These are phyloP conservation scores for Crithidia acanthocephali DNA, from an alignment of 208 protist genomes.

Conservation along the genomic window DNA sequence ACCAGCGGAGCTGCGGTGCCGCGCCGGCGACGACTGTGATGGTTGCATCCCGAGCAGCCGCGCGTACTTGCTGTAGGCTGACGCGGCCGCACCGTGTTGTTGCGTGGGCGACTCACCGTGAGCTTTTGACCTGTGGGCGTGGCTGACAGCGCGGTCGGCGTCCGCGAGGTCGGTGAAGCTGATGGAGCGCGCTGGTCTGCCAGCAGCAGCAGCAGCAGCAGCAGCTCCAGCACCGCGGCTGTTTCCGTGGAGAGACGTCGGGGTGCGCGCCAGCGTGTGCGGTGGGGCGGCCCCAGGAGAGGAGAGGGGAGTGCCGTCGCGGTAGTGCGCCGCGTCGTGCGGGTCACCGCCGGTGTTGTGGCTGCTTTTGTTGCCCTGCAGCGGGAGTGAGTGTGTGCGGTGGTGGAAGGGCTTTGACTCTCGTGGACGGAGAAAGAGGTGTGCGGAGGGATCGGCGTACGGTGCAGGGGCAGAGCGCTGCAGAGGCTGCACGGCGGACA, in stretches of 20 bases:
- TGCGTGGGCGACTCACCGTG: neutral
- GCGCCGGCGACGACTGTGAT: neutral
- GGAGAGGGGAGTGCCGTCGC: neutral
- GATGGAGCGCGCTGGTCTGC: neutral
- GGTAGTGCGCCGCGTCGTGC: neutral
- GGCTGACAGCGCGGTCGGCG: neutral
- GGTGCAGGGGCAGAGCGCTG: neutral
- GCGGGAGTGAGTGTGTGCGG: neutral
- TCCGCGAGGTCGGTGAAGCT: constrained; percentile 14
- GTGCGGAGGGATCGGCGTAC: neutral
- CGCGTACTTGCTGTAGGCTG: constrained; percentile 12
- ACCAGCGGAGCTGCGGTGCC: neutral
- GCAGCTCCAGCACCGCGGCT: neutral
- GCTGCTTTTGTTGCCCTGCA: neutral
- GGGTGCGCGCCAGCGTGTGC: neutral
- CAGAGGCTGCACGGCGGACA: neutral
- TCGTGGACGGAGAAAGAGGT: neutral
- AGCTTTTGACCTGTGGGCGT: neutral
- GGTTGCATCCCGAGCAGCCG: constrained; percentile 7
- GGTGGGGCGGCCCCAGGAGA: neutral
- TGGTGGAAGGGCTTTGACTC: neutral
- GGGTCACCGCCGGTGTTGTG: too few relatives aligned
- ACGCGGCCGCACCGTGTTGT: neutral
- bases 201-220: neutral
- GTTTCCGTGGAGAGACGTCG: neutral